phyloP scores from a whole-genome alignment of 352 stramenopile species.

The Phytophthora sansomeana region DNA sequence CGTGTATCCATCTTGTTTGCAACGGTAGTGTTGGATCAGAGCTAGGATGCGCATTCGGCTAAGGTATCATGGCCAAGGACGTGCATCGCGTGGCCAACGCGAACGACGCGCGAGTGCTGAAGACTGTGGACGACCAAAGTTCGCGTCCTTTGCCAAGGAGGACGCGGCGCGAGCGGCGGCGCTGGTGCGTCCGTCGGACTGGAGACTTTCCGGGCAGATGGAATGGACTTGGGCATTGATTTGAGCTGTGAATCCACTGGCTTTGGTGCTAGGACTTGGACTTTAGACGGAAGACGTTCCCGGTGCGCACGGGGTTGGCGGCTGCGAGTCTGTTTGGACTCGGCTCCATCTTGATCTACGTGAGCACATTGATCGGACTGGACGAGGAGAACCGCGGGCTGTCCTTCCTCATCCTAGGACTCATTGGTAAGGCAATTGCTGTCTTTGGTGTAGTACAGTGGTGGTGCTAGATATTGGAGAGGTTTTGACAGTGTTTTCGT shows the following conservation, averaged over 20 bases:
- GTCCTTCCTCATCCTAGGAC: constrained; percentile 80
- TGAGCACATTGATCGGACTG: constrained; percentile 79
- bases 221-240: not conserved
- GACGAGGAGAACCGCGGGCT: constrained; percentile 78
- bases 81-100: constrained; percentile 42
- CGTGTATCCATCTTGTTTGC: too few relatives aligned
- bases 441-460: not conserved
- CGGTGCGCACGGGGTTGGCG: constrained; percentile 76
- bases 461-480: not conserved
- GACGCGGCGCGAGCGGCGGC: constrained; percentile 34
- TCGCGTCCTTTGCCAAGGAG: constrained; percentile 48
- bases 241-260: not conserved
- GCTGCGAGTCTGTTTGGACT: constrained; percentile 75
- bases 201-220: not conserved
- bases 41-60: too few relatives aligned
- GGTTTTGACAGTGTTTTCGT: not conserved
- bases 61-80: constrained; percentile 82
- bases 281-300: constrained; percentile 64
- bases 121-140: constrained; percentile 44
- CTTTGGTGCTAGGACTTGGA: constrained; percentile 38
- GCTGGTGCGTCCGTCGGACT: constrained; percentile 21
- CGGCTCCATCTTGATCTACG: constrained; percentile 77
- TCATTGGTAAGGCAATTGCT: constrained; percentile 62
- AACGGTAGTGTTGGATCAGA: too few relatives aligned
- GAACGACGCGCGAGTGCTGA: constrained; percentile 41